Base-by-base conservation (phyloP, 73 alveolate genomes). In the Symbiodinium natans region DNA sequence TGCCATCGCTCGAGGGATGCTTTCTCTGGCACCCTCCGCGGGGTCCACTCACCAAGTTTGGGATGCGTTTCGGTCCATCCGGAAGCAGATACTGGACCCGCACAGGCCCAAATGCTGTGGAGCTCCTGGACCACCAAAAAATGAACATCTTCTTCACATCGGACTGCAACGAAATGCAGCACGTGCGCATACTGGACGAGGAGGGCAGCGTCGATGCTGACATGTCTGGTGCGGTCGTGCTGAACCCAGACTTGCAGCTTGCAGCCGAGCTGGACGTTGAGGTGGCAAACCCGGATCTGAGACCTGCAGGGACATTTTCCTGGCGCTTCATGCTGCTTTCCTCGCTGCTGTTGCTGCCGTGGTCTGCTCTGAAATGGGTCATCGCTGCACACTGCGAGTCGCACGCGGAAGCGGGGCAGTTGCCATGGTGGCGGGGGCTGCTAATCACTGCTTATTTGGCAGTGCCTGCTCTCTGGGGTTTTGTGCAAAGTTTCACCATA, bases 151-250 rank as follows among this genome's bases (percentile, higher is more conserved):
- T 29, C 82, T 29, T 29, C 38, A 10, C 38, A 36, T 19, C 13
- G 82, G 38, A 1, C 82, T 27, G 19, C 4, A 36, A 31, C 38
- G 1, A 31, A 21, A 71, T 71, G 82, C 1, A 19, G 19, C 82
- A 71, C 82, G 3, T 71, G 40, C 27, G 82, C 19, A 27, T 71
- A 15, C 38, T 71, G 38, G 82, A 71, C 33, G 9, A 19, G 19
- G 82, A 71, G 38, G 82, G 82, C 82, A 27, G 82, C 82, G 19
- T 71, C 38, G 82, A 71, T 10, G 82, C 82, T 29, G 82, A 71
- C 38, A 21, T 71, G 41, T 71, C 82, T 31, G 82, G 82, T 15
- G 82, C 17, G 82, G 33, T 71, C 40, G 21, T 71, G 33, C n/a
- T 80, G 52, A 80, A 80, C 2, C 87, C 87, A 15, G 87, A 38